Evolutionary conservation across 2,329 filamentous ascomycete species (phyloP), one percentile per base, ranked within the genome.

Genomic region (Ophioceras dolichostomum): DNA sequence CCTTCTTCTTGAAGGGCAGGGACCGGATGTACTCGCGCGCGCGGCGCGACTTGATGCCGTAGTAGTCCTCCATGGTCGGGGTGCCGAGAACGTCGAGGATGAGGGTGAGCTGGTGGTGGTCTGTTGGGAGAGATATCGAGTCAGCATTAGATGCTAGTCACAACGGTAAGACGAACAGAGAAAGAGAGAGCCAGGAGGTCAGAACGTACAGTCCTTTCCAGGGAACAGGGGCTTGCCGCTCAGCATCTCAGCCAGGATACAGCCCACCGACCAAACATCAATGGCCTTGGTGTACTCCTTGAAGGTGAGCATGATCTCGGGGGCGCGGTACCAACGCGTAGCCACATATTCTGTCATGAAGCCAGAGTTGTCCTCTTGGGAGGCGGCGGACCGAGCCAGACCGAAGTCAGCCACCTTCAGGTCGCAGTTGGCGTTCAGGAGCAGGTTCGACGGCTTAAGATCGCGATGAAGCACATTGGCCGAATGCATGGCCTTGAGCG

Each of bases 271-370:
- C 91, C 91, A 98, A 10, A 98, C 88, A 55, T 98, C 91, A 55
- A 98, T 98, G 31, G 91, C 91, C 65, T 96, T 98, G 51, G 91
- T 98, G 67, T 98, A 98, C 64, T 98, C 91, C 68, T 98, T 96
- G 71, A 96, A 98, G 10, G 91, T 98, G 66, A 98, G 81, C 91
- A 98, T 98, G 60, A 98, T 98, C 60, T 98, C 91, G 4, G 91
- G 91, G 5, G 91, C 91, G 61, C 91, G 87, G 64, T 98, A 98
- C 91, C 91, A 98, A 53, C 91, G 81, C 33, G 91, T 98, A 36
- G 91, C 91, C 40, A 98, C 91, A 58, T 98, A 98, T 93, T 98
- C 91, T 13, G 91, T 98, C 91, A 98, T 98, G 75, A 98, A 98
- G 17, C 91, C 91, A n/a, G 89, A 95, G 65, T 98, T 98, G 61